Evolutionary conservation across 179 eudicot species (phyloP), one percentile per base, ranked within the genome.

Genomic region (Vitellaria paradoxa): DNA sequence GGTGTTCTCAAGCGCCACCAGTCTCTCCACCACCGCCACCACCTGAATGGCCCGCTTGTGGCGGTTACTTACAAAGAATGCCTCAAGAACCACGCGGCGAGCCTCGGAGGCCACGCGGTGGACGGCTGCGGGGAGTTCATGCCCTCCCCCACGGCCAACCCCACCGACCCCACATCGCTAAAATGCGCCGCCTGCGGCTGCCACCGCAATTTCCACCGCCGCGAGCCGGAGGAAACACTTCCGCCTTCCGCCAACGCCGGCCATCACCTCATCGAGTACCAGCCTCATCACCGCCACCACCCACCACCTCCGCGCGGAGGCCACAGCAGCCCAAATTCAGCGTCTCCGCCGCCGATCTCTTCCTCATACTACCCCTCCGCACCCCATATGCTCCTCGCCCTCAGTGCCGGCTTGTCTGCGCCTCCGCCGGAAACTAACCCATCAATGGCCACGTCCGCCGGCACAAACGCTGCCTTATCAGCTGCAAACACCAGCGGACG

Each of bases 341-440:
- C 85, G 0, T 94, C 98, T 2, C 98, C 98, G 0, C 98, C 98
- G 11, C 98, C 98, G 84, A 92, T 94, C 90, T 92, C 98, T 11
- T 94, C 98, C 1, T 72, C 93, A 0, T 93, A 88, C 84, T 86
- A 84, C 81, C 94, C 93, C 7, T 90, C 92, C 9, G 93, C 96
- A 0, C 93, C 93, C 56, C 92, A 89, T 78, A 91, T 94, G 98
- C 86, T 94, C 6, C 86, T 94, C 5, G 90, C 98, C 45, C 88
- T 94, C 67, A 86, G 90, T 79, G 74, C 84, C 81, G 91, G 89
- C n/a, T 46, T 62, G 9, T 7, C 79, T 10, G 85, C 20, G 24
- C 85, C 75, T 3, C 86, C 71, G 7, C 81, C 77, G 42, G 86
- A 78, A 24, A 69, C 2, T 76, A 77, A 69, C 57, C 63, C 23